Evolutionary conservation across 108 stramenopile genomes (phyloP).

Genomic region (Epipyxis sp.): DNA sequence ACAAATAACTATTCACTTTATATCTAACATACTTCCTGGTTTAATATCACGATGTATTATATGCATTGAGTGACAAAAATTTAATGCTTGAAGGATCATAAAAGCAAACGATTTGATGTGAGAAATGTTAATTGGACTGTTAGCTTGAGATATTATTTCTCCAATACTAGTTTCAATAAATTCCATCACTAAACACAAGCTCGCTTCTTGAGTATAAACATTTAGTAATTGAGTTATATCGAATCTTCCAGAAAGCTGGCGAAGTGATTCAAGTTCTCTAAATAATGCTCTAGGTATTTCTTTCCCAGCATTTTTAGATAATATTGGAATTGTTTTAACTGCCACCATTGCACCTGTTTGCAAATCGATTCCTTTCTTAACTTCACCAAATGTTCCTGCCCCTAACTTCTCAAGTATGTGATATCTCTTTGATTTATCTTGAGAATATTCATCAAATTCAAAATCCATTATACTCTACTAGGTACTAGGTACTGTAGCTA

Average conservation of each 20-base stretch:
- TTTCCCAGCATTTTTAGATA: neutral
- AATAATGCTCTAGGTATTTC: conserved; percentile 21
- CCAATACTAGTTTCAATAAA: neutral
- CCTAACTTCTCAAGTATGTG: neutral
- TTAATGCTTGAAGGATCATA: conserved; percentile 13
- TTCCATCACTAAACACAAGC: conserved; percentile 9
- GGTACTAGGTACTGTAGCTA: no score
- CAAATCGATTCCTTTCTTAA: neutral
- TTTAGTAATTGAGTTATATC: neutral
- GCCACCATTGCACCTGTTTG: neutral
- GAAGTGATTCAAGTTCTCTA: conserved; percentile 20
- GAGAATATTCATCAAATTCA: neutral
- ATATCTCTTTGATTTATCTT: neutral
- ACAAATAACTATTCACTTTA: neutral
- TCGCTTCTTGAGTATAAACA: neutral
- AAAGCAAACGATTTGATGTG: neutral
- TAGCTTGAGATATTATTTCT: neutral
- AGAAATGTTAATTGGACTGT: neutral
- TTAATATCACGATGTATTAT: conserved; percentile 32
- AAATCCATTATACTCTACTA: no score
- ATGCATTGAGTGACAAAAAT: neutral
- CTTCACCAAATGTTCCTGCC: conserved; percentile 15
- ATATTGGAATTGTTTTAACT: neutral
- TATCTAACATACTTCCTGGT: conserved; percentile 4
- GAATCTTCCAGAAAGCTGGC: neutral